phyloP scores from a whole-genome alignment of 106 monocot species.

The Hemerocallis citrina region DNA sequence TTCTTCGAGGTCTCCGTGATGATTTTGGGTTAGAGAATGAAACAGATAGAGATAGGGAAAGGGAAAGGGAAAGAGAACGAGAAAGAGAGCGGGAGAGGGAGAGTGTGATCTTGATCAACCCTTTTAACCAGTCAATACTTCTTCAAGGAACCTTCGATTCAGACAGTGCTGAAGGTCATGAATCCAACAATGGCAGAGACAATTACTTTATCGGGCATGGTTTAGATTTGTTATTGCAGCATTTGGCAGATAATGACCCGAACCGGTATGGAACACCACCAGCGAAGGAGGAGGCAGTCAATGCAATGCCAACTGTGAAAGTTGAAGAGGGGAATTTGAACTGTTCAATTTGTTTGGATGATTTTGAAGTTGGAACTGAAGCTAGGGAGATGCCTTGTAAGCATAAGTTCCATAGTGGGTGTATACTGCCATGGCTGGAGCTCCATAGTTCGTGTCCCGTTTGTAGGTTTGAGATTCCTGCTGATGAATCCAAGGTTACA shows the following conservation, averaged over 20 bases:
- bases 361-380: slow-evolving; percentile 26
- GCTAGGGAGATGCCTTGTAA: slow-evolving; percentile 47
- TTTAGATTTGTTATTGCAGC: slow-evolving; percentile 34
- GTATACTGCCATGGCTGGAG: slow-evolving; percentile 50
- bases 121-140: neutral
- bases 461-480: slow-evolving; percentile 37
- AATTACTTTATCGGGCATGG: slow-evolving; percentile 30
- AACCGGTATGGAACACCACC: slow-evolving; percentile 34
- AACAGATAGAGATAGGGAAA: slow-evolving; percentile 4
- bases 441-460: slow-evolving; percentile 52
- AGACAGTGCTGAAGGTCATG: neutral
- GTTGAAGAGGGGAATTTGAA: slow-evolving; percentile 15
- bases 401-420: slow-evolving; percentile 33
- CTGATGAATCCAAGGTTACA: slow-evolving; percentile 21
- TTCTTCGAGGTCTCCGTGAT: slow-evolving; percentile 12
- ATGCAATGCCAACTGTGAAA: slow-evolving; percentile 26
- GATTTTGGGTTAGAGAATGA: slow-evolving; percentile 14
- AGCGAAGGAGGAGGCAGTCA: slow-evolving; percentile 36
- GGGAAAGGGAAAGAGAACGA: slow-evolving; percentile 7
- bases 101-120: slow-evolving; percentile 11
- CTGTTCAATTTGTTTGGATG: slow-evolving; percentile 48
- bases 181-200: neutral
- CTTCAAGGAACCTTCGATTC: slow-evolving; percentile 12
- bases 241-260: slow-evolving; percentile 28
- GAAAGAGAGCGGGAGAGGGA: slow-evolving; percentile 11